These are phyloP conservation scores for Coemansia sp. DNA, from an alignment of 192 early-diverging fungal species.

Conservation along the genomic window DNA sequence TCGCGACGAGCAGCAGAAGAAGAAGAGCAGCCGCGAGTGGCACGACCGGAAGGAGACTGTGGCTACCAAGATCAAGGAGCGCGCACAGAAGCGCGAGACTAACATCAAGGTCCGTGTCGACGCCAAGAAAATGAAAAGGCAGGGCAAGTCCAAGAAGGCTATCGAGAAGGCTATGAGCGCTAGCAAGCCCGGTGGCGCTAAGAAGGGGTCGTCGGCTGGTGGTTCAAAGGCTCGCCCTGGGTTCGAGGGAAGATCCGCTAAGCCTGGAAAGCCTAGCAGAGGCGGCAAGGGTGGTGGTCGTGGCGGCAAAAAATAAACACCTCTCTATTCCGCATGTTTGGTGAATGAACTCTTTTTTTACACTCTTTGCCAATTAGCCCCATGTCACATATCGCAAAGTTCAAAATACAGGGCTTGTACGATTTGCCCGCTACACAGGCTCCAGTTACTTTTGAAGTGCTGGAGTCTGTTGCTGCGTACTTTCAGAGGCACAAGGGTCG, in stretches of 20 bases:
- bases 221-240: slow-evolving; percentile 43
- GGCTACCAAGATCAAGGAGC: slow-evolving; percentile 62
- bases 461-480: slow-evolving; percentile 18
- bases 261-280: slow-evolving; percentile 4
- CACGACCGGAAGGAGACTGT: slow-evolving; percentile 70
- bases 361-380: not conserved
- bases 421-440: slow-evolving; percentile 30
- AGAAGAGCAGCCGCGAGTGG: slow-evolving; percentile 85
- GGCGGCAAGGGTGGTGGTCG: slow-evolving; percentile 18
- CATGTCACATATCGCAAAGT: slow-evolving; percentile 25
- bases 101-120: slow-evolving; percentile 85
- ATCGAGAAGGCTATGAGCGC: slow-evolving; percentile 44
- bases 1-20: slow-evolving; percentile 78
- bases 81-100: slow-evolving; percentile 75
- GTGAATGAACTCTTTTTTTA: not conserved
- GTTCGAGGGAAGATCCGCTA: slow-evolving; percentile 40
- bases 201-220: slow-evolving; percentile 1
- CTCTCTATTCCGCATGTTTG: not conserved
- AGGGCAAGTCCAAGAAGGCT: slow-evolving; percentile 66
- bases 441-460: slow-evolving; percentile 21
- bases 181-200: slow-evolving; percentile 11
- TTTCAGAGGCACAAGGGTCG: slow-evolving; percentile 31
- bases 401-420: slow-evolving; percentile 44
- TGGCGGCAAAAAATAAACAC: not conserved
- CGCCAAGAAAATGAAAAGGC: slow-evolving; percentile 70